Evolutionary conservation across 2,329 filamentous ascomycete species (phyloP), one percentile per base, ranked within the genome.

Genomic region (Cladosporium austrohemisphaericum): DNA sequence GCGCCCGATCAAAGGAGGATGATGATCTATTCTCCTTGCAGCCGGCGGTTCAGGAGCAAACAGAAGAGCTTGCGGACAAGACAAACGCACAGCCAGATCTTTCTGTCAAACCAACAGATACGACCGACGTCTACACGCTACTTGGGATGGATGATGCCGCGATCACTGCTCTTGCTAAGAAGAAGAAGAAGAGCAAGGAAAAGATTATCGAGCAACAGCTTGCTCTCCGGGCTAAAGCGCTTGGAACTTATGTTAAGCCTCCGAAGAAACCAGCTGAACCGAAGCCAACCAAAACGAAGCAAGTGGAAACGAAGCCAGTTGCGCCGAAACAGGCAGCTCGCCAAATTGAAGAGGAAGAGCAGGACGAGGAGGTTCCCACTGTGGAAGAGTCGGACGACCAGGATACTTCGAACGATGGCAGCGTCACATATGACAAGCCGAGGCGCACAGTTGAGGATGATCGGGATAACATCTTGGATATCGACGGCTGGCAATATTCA

Each of bases 1-100:
- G 86, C 43, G 93, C 95, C 67, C 82, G 88, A 41, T 86, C 85
- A 60, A 92, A 90, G 71, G 89, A 88, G 64, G 87, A 91, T 51
- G 87, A 92, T 59, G 86, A 89, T 58, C 74, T 92, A 4, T 90
- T 90, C 62, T 83, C 80, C 11, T 74, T 86, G 36, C 79, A 77
- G 65, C 71, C 75, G 33, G 69, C 75, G 19, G 72, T 46, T 14
- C 53, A 77, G 11, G 74, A 78, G 43, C 78, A 83, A 48, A 18
- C 35, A 14, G 44, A 47, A 9, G 32, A 38, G 16, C 44, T 33
- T 10, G 38, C 53, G 13, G 45, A 50, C 19, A 50, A 50, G 20
- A 55, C 51, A 7, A 38, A 28, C 19, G 52, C 52, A 23, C 61
- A 61, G 19, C 61, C 60, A 32, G 59, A 65, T n/a, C 59, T 67